Evolutionary conservation across 352 stramenopile species (phyloP).

Genomic region (Stephanocyclus meneghinianus): DNA sequence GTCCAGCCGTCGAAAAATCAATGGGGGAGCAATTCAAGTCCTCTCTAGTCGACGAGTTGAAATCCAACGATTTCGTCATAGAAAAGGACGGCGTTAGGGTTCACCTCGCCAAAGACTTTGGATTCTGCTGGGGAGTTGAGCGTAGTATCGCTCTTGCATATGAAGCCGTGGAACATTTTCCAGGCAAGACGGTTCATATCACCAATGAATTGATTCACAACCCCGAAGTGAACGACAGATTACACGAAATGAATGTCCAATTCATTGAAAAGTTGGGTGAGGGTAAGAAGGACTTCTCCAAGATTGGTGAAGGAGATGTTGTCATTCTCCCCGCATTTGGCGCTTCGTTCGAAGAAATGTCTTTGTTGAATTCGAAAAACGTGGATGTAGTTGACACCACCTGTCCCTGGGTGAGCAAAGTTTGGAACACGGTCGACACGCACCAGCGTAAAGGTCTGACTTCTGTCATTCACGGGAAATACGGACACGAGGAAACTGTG

Average conservation of each 20-base stretch:
- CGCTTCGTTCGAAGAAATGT: conserved; percentile 85
- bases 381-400: conserved; percentile 87
- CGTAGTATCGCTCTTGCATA: conserved; percentile 81
- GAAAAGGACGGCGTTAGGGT: conserved; percentile 81
- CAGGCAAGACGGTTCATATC: conserved; percentile 81
- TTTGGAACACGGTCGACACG: conserved; percentile 87
- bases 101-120: conserved; percentile 84
- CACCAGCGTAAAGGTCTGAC: conserved; percentile 84
- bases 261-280: conserved; percentile 83
- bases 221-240: conserved; percentile 86
- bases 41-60: conserved; percentile 81
- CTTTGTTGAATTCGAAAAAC: conserved; percentile 84
- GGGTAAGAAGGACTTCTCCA: conserved; percentile 81
- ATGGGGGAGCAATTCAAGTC: conserved; percentile 84
- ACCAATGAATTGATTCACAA: conserved; percentile 90
- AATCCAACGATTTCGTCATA: conserved; percentile 73
- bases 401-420: conserved; percentile 87
- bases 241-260: conserved; percentile 84
- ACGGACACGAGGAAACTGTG: conserved; percentile 86
- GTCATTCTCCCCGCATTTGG: conserved; percentile 88
- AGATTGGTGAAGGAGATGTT: conserved; percentile 83
- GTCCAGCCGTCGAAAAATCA: conserved; percentile 71
- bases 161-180: conserved; percentile 83
- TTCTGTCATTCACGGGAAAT: conserved; percentile 87
- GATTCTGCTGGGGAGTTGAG: conserved; percentile 88